These are phyloP conservation scores for Cyclotella kingstonii DNA, from an alignment of 108 stramenopile species.

Conservation along the genomic window DNA sequence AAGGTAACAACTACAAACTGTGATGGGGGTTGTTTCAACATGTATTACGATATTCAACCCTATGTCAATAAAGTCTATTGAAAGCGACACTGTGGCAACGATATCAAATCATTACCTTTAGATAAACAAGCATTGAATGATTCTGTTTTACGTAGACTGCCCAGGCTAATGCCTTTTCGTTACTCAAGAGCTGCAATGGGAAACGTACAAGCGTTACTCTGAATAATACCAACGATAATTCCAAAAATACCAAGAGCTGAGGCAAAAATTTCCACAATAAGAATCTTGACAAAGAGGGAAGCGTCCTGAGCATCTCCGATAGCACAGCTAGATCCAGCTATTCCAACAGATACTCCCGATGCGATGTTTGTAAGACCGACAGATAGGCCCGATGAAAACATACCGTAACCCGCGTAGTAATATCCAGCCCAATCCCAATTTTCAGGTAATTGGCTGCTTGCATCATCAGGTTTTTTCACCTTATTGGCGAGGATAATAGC, in stretches of 20 bases:
- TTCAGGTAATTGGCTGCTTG: conserved; percentile 54
- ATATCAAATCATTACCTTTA: too few relatives aligned
- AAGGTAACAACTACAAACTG: too few relatives aligned
- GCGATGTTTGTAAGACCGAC: conserved; percentile 99
- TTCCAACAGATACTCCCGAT: conserved; percentile 94
- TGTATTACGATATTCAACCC: too few relatives aligned
- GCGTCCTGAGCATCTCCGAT: conserved; percentile 98
- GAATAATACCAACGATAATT: conserved; percentile 99
- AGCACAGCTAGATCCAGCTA: conserved; percentile 96
- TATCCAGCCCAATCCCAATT: conserved; percentile 84
- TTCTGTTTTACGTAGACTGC: too few relatives aligned
- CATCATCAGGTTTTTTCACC: conserved; percentile 84
- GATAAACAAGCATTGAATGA: too few relatives aligned
- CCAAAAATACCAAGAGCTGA: conserved; percentile 99
- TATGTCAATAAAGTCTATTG: too few relatives aligned
- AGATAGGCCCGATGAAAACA: conserved; percentile 94
- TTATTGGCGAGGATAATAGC: conserved; percentile 97
- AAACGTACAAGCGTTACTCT: conserved; percentile 94
- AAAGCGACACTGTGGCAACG: too few relatives aligned
- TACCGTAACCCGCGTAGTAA: conserved; percentile 97
- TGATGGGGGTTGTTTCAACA: too few relatives aligned
- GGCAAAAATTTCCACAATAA: conserved; percentile 99
- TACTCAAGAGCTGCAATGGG: conserved; percentile 66
- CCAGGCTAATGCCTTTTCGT: not conserved
- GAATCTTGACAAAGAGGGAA: conserved; percentile 97